These are phyloP conservation scores for Thymus mandschuricus DNA, from an alignment of 257 asterid species.

Conservation along the genomic window DNA sequence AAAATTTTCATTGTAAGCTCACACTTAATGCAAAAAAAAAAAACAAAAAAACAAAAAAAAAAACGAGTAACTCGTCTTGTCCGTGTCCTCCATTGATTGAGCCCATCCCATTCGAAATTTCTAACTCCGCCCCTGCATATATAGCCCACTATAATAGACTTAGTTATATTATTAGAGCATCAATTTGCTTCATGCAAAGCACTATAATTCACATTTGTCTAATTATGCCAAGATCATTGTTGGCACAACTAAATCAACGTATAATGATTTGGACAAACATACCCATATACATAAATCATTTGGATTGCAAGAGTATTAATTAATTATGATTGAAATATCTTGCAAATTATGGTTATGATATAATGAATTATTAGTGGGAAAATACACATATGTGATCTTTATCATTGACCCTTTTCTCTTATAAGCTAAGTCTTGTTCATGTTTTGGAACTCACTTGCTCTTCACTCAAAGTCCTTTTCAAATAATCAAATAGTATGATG, in stretches of 20 bases:
- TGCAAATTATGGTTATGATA: background rate
- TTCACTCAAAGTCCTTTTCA: conserved; percentile 58
- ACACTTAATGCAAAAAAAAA: no score
- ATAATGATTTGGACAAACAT: background rate
- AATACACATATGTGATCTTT: conserved; percentile 24
- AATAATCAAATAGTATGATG: conserved; percentile 26
- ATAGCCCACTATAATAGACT: conserved; percentile 3
- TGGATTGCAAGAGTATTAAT: background rate
- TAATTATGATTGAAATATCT: background rate
- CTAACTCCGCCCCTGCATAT: background rate
- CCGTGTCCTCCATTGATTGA: no score
- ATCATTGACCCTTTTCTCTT: conserved; percentile 46
- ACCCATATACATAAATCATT: background rate
- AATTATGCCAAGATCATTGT: conserved; percentile 12
- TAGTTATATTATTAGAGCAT: conserved; percentile 24
- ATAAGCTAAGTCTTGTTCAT: conserved; percentile 52
- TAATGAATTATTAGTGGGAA: background rate
- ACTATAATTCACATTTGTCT: conserved; percentile 1
- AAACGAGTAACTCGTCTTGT: no score
- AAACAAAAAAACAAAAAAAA: no score
- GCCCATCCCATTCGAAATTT: no score
- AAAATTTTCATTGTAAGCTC: no score
- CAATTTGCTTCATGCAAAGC: conserved; percentile 18
- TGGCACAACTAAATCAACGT: background rate
- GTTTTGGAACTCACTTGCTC: conserved; percentile 48